Evolutionary conservation across 2,329 filamentous ascomycete species (phyloP), one percentile per base, ranked within the genome.

Genomic region (Aspergillus nomiae): DNA sequence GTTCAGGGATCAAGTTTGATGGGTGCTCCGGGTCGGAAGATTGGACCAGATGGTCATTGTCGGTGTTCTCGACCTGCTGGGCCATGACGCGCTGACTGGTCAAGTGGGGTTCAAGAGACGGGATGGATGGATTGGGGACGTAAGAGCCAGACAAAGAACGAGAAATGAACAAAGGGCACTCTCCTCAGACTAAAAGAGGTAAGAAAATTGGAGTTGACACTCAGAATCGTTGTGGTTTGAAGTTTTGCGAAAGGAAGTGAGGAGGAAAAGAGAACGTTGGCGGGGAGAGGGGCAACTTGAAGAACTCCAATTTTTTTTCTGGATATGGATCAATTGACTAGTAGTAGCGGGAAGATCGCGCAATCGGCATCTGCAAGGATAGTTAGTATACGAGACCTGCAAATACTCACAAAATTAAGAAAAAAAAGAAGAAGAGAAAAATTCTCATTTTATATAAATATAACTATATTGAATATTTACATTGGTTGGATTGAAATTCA

Each of bases 1-100:
- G 86, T 55, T 91, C 90, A 67, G 94, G 95, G 69, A 97, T 97
- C 72, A 96, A 86, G 81, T 99, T 99, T 69, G 95, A 94, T 26
- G 95, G 95, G 80, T 99, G 95, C 64, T 92, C 83, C 6, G 91
- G 89, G 76, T 97, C 88, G 34, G 80, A 69, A 2, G 87, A 89
- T 65, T 78, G 81, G 61, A 89, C 80, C 68, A 89, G 81, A 60
- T 85, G 82, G 68, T 88, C 86, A 71, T 79, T 80, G 69, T 77
- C 76, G 24, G 66, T 65, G 43, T 65, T 68, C 48, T 63, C 58
- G 57, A 62, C 59, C 48, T 63, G 66, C 36, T 67, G 64, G 67
- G 50, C 51, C 54, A 48, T 45, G 58, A 28, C 59, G 30, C 11
- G 30, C 30, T 38, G 50, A n/a, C 26, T 36, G n/a, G 62, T 19